Evolutionary conservation across 495 filamentous ascomycete genomes (phyloP), one percentile per base, ranked within the genome.

Genomic region (Pseudevernia furfuracea): DNA sequence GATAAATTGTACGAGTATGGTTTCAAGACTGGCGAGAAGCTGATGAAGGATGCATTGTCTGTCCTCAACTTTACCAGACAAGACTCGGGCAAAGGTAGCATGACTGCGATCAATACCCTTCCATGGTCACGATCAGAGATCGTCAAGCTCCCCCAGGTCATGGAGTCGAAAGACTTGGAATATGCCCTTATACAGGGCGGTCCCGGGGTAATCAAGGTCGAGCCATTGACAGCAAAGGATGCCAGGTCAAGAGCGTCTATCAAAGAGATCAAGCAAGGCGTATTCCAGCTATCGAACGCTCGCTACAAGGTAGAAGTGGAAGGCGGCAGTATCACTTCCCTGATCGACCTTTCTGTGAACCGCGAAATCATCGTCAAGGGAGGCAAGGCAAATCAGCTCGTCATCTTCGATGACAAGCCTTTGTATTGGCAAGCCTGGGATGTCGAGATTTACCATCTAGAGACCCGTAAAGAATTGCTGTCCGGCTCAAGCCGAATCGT

Each of bases 361-460:
- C 84, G 93, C 56, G 90, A 98, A 72, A 70, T 96, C 37, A 84
- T 98, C 58, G 77, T 90, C 21, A 81, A 87, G 66, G 91, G 88
- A 62, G 80, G 82, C 9, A 94, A 91, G 74, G 92, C 90, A 55
- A 93, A 92, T 60, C 92, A 97, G 71, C 81, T 96, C 11, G 92
- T 98, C 64, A 88, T 97, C 59, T 97, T 95, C 72, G 94, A 98
- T 71, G 94, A 98, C 75, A 97, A 97, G 76, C 94, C 94, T 23
- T 81, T 97, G 25, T 96, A 96, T 77, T 98, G 94, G 94, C 93
- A 98, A 77, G 94, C 92, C 1, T 98, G 94, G 94, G 94, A 98
- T 74, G 92, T 96, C 39, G 94, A 98, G 73, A 91, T 97, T 55
- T 98, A 88, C 78, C 94, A 97, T 66, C 82, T 96, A 30, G 88